A percentile compares a stretch with the other conserved stretches of the same genome.
Evolutionary conservation across 257 asterid genomes (phyloP).

Genomic region (Lavandula angustifolia): DNA sequence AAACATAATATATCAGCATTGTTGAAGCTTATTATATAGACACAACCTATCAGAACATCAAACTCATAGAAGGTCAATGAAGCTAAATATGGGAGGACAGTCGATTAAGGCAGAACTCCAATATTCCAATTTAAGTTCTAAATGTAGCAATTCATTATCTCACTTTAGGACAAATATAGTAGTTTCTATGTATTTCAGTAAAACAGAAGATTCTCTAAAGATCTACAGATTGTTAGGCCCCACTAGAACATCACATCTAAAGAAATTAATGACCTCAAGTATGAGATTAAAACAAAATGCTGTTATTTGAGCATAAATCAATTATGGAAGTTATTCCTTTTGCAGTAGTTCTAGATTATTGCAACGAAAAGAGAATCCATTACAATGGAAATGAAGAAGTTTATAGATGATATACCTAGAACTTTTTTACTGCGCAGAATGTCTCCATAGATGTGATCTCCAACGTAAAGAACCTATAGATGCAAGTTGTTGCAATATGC

Average conservation of each 20-base stretch:
- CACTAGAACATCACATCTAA: not conserved
- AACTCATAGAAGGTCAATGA: slow-evolving; percentile 24
- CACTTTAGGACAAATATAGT: slow-evolving; percentile 11
- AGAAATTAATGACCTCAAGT: slow-evolving; percentile 4
- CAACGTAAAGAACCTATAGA: slow-evolving; percentile 91
- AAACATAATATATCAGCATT: slow-evolving; percentile 21
- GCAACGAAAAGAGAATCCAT: slow-evolving; percentile 11
- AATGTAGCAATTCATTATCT: not conserved
- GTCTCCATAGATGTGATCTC: slow-evolving; percentile 99
- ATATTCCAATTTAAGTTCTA: slow-evolving; percentile 13
- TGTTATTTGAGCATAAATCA: slow-evolving; percentile 2
- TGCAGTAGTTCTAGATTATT: slow-evolving; percentile 22
- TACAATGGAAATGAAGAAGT: slow-evolving; percentile 1
- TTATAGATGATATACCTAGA: slow-evolving; percentile 57
- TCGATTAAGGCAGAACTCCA: not conserved
- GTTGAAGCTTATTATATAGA: slow-evolving; percentile 20
- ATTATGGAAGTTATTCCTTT: not conserved
- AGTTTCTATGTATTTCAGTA: slow-evolving; percentile 15
- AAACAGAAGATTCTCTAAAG: slow-evolving; percentile 8
- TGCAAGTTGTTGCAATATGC: slow-evolving; percentile 25
- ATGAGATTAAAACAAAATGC: slow-evolving; percentile 15
- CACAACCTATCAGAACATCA: slow-evolving; percentile 19
- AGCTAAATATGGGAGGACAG: slow-evolving; percentile 17
- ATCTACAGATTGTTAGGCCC: slow-evolving; percentile 13
- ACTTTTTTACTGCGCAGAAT: slow-evolving; percentile 93